phyloP scores from a whole-genome alignment of 1,284 basidiomycete species.

The Trichosporon inkin region DNA sequence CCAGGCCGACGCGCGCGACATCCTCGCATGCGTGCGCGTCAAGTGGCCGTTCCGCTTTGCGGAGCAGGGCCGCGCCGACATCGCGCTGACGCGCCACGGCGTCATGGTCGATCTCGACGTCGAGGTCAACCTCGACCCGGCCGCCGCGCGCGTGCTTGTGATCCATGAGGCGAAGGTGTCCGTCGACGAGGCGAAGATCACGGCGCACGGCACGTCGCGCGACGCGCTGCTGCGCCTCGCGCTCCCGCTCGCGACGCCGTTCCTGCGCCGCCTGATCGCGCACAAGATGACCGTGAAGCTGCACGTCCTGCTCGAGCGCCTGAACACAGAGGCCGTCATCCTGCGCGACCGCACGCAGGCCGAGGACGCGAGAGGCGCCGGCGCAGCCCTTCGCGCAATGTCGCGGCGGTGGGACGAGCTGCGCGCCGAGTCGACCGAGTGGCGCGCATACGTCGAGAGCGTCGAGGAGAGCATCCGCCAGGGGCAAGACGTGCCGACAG shows the following conservation, averaged over 20 bases:
- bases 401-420: background rate
- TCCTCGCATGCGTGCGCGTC: slow-evolving; percentile 1
- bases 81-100: slow-evolving; percentile 15
- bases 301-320: background rate
- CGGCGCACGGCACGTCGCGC: background rate
- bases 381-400: background rate
- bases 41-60: slow-evolving; percentile 60
- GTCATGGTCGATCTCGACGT: slow-evolving; percentile 12
- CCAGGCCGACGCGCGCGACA: slow-evolving; percentile 17
- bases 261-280: slow-evolving; percentile 8
- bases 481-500: background rate
- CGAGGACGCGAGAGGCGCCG: background rate
- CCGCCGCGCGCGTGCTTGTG: background rate
- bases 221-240: slow-evolving; percentile 10
- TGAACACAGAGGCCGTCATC: slow-evolving; percentile 3
- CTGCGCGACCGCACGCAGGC: background rate
- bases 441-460: background rate
- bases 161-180: slow-evolving; percentile 9
- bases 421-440: slow-evolving; percentile 11
- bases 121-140: slow-evolving; percentile 11
- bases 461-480: background rate
- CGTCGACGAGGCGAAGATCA: slow-evolving; percentile 14
- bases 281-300: background rate
- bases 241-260: slow-evolving; percentile 7
- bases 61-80: slow-evolving; percentile 56